Conservation (phyloP, 306 rosid genomes). For the Begonia masoniana region DNA sequence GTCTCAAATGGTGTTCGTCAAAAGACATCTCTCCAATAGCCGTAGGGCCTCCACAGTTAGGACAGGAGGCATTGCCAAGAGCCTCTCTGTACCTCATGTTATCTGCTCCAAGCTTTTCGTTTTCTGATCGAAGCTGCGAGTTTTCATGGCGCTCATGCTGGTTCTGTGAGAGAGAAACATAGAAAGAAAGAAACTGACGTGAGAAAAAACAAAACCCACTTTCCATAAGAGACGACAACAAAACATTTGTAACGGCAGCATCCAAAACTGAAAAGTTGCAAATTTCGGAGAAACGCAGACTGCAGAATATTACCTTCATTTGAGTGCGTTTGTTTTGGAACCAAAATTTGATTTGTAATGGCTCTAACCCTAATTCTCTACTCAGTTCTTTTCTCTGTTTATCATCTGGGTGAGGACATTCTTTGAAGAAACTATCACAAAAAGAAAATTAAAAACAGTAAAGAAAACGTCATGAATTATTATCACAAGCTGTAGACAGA, state of each 20-base stretch:
- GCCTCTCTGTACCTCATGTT: conserved; percentile 97
- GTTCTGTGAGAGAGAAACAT: conserved; percentile 25
- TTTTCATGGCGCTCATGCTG: conserved; percentile 89
- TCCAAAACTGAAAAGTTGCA: not conserved
- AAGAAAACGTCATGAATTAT: not conserved
- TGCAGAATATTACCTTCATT: conserved; percentile 51
- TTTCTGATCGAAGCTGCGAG: conserved; percentile 56
- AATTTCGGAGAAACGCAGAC: not conserved
- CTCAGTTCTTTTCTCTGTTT: conserved; percentile 94
- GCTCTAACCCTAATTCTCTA: conserved; percentile 81
- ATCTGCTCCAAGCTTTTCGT: conserved; percentile 85
- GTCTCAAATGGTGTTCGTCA: conserved; percentile 85
- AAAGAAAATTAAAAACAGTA: not conserved
- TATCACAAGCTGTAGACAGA: not conserved
- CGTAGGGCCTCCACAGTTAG: conserved; percentile 95
- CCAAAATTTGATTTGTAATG: conserved; percentile 93
- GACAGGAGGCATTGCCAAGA: conserved; percentile 85
- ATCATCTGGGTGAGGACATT: conserved; percentile 99
- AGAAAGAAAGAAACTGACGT: not conserved
- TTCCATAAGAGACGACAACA: too few species aligned
- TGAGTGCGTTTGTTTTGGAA: conserved; percentile 98
- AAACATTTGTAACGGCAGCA: not conserved
- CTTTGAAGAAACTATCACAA: conserved; percentile 70
- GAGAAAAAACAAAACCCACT: not conserved
- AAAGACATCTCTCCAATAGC: conserved; percentile 97